Conservation (phyloP, 2,329 filamentous ascomycete species). For the Lachnellula subtilissima region DNA sequence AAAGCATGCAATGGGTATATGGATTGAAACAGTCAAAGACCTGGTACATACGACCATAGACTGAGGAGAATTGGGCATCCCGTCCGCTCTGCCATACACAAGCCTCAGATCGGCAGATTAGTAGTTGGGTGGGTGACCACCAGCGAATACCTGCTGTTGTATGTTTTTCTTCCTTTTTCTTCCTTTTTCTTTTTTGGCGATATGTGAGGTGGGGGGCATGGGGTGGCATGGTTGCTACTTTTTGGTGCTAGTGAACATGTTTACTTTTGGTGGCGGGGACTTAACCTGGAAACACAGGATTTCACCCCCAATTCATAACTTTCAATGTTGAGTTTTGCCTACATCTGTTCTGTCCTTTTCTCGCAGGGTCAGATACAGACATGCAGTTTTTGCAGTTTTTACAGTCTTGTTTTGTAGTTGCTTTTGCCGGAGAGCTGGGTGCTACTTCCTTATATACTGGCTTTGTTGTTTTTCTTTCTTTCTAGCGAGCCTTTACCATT, state of each 20-base stretch:
- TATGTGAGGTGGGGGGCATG: background rate
- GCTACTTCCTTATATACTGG: no score
- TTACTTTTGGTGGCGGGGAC: background rate
- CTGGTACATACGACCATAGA: conserved; percentile 27
- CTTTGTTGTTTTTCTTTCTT: no score
- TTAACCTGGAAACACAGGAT: background rate
- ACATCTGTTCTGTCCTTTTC: no score
- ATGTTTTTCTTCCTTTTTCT: background rate
- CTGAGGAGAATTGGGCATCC: conserved; percentile 27
- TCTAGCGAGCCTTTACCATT: no score
- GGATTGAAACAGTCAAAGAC: background rate
- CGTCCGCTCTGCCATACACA: conserved; percentile 29
- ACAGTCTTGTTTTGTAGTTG: no score
- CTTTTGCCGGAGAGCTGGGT: no score
- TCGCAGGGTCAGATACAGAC: no score
- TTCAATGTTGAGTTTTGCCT: no score
- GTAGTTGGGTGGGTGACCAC: no score
- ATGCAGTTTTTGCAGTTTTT: no score
- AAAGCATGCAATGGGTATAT: background rate
- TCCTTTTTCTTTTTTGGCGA: background rate
- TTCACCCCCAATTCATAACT: background rate
- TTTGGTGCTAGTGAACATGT: background rate
- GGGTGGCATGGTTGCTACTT: background rate
- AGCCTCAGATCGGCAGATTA: conserved; percentile 6
- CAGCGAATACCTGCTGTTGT: no score